Percentiles rank a stretch among this genome's conserved stretches.
Conservation (phyloP, 2,329 filamentous ascomycete species). For the Colletotrichum trifolii region DNA sequence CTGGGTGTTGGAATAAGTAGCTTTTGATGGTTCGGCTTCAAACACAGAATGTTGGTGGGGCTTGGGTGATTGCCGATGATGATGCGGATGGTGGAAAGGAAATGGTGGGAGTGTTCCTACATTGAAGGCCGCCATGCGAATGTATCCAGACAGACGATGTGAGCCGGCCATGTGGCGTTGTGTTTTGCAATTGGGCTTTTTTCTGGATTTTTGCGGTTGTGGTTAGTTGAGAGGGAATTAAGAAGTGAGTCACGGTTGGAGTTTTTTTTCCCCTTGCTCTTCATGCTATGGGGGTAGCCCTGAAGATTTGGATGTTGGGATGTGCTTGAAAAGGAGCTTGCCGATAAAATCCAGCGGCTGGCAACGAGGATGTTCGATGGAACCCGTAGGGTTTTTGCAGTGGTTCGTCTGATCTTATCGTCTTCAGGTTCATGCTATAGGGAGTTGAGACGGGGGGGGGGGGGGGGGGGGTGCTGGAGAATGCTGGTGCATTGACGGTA, state of each 20-base stretch:
- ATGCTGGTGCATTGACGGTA: background rate
- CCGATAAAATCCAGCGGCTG: no score
- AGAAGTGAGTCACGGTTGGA: background rate
- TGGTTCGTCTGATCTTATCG: slow-evolving; percentile 13
- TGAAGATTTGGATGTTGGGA: background rate
- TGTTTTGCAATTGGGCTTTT: background rate
- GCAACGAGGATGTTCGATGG: background rate
- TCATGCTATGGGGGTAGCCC: background rate
- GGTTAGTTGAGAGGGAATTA: background rate
- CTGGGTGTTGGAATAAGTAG: no score
- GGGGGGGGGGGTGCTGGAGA: background rate
- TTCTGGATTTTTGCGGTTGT: background rate
- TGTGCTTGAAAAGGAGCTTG: background rate
- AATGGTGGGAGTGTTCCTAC: background rate
- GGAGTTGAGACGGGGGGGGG: background rate
- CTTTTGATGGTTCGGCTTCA: no score
- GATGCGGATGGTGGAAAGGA: background rate
- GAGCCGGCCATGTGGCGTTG: background rate
- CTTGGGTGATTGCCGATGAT: background rate
- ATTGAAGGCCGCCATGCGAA: slow-evolving; percentile 20
- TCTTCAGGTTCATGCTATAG: slow-evolving; percentile 3
- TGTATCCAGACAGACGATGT: background rate
- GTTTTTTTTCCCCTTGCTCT: background rate
- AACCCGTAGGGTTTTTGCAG: background rate
- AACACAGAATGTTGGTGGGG: no score